Conservation (phyloP, 2,329 filamentous ascomycete genomes). For the Ceratocystis ficicola region DNA sequence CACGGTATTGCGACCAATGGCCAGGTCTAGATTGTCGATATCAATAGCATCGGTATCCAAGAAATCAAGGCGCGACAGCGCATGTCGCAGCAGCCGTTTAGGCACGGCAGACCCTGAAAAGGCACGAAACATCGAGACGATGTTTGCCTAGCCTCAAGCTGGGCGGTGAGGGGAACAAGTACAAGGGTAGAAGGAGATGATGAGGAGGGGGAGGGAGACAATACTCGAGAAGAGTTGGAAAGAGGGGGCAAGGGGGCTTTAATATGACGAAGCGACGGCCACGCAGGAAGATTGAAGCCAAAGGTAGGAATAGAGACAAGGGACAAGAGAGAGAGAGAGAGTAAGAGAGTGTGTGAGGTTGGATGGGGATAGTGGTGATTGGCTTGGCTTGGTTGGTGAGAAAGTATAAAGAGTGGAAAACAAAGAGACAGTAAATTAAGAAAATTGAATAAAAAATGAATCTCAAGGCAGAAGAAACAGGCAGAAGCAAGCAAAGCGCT, state of each 20-base stretch:
- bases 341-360: background rate
- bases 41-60: conserved; percentile 81
- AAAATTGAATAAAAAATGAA: background rate
- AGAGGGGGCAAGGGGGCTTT: background rate
- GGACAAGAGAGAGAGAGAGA: background rate
- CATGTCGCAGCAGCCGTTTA: conserved; percentile 80
- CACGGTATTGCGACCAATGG: conserved; percentile 66
- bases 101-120: conserved; percentile 62
- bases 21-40: conserved; percentile 73
- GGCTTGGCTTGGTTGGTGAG: background rate
- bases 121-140: conserved; percentile 48
- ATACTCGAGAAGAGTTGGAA: background rate
- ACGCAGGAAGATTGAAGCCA: background rate
- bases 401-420: background rate
- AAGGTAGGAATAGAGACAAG: background rate
- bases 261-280: background rate
- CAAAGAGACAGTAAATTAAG: background rate
- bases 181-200: background rate
- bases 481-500: background rate
- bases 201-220: background rate
- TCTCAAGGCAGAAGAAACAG: background rate
- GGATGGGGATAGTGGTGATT: background rate
- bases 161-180: background rate
- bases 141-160: conserved; percentile 7
- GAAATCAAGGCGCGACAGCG: conserved; percentile 68